phyloP scores from a whole-genome alignment of 1,284 basidiomycete genomes.

The Cryptococcus sp. region DNA sequence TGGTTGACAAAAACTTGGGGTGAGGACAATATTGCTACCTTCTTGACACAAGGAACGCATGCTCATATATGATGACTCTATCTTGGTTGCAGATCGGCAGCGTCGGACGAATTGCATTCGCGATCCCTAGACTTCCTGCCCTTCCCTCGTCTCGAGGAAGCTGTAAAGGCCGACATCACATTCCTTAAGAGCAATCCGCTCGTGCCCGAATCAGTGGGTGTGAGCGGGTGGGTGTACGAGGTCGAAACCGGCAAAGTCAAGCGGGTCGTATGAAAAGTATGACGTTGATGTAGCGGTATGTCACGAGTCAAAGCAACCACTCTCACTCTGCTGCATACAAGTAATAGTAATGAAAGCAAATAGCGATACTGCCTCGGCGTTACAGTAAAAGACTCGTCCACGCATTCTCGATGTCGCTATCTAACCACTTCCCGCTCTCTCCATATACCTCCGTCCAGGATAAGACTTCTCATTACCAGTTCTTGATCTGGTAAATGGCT shows the following conservation, averaged over 20 bases:
- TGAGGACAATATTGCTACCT: neutral
- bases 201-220: neutral
- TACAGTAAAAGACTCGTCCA: too few relatives aligned
- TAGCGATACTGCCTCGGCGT: too few relatives aligned
- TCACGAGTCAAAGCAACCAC: too few relatives aligned
- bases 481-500: constrained; percentile 40
- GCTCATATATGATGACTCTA: too few relatives aligned
- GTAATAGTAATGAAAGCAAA: too few relatives aligned
- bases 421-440: too few relatives aligned
- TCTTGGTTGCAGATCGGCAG: neutral
- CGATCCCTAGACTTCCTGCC: constrained; percentile 2
- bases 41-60: neutral
- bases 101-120: neutral
- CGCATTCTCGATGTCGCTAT: too few relatives aligned
- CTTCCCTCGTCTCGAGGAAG: constrained; percentile 1
- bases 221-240: constrained; percentile 2
- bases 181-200: constrained; percentile 1
- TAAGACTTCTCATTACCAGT: constrained; percentile 33
- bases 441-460: too few relatives aligned
- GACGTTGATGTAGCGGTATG: too few relatives aligned
- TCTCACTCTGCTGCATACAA: too few relatives aligned
- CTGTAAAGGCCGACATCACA: constrained; percentile 3
- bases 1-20: constrained; percentile 13
- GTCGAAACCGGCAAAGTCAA: neutral
- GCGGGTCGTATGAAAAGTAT: neutral